Base-by-base conservation (phyloP, 805 yeast species). In the Deakozyma indianensis region DNA sequence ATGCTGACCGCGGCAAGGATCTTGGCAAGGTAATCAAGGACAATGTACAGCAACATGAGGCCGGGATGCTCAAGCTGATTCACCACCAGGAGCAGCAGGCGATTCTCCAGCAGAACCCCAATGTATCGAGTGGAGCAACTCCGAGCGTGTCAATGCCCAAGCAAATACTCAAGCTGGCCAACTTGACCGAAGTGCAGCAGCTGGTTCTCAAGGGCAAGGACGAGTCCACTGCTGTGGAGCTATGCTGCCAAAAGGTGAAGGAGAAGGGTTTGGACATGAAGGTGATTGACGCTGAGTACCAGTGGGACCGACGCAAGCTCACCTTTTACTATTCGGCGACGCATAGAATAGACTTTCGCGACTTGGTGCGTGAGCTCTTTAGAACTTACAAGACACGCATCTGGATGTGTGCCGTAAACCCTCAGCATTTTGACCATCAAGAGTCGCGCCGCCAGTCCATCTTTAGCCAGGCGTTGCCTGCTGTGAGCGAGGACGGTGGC, bases 1-100 rank as follows among this genome's bases (percentile, higher is more conserved):
- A 83, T 56, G 94, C 92, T 1, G 94, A 83, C 56, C 67, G 94
- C 27, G 94, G 94, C 29, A 64, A 76, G 29, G 94, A 83, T 61
- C 68, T 83, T 48, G 94, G 94, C 29, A 72, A 73, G 55, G 73
- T 83, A 41, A 73, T 74, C 29, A 69, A 71, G 48, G 63, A 77
- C 53, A 70, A 75, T 53, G 71, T 83, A 23, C 64, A 78, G 3
- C 62, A 73, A 29, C 83, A 77, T 52, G 83, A 78, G 54, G 88
- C 90, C 0, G 69, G 85, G 41, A 62, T 76, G 49, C 63, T 83
- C 60, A 80, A 80, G 58, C 66, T 75, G 55, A 66, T 72, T 51
- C 87, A 80, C 57, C 75, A 73, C 55, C 77, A 77, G 54, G 87
- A 82, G 58, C 87, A 82, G 56, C 82, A 76, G 57, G 75, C 77